Base-by-base conservation (phyloP, 768 basidiomycete genomes). In the Lentinula raphanica region DNA sequence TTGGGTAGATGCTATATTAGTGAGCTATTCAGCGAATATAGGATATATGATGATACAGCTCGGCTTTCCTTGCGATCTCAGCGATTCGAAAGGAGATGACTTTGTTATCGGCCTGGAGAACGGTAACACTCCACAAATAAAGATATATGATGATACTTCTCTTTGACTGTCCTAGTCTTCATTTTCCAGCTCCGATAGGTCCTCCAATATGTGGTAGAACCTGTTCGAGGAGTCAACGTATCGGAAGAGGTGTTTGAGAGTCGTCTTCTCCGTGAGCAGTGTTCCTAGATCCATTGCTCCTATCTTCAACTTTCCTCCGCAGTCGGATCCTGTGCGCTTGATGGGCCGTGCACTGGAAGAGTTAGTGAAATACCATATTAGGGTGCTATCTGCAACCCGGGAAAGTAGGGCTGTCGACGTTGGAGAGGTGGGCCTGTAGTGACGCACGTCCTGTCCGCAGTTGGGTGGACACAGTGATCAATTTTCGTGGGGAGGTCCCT, bases 401-500 rank as follows among this genome's bases (percentile, higher is more conserved):
- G 40, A 9, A 42, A 6, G n/a, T 42, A 17, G 40, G 40, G 17
- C 36, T 13, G 5, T 54, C 35, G 49, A 68, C 59, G 32, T 51
- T 19, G 29, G 63, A 38, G 1, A 77, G 66, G 61, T 71, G 64
- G 2, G 17, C 21, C 39, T 69, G 63, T 0, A 73, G 64, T 0
- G 67, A 65, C 2, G 54, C 58, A 46, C 72, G 72, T 2, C 68
- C 67, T 3, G 68, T 68, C 3, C 68, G 56, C 4, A 74, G 66
- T 42, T 72, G 71, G n/a, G 67, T 57, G 15, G 71, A 61, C 2
- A 67, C 9, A 12, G 56, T 56, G 21, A 64, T 55, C 11, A 65
- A 59, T 8, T 45, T 31, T 4, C 62, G 39, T 0, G 62, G 32
- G 32, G 32, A 32, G 32, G 32, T 32, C 32, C 12, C 32, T 32